Percentiles rank a stretch among this genome's conserved stretches.
phyloP scores from a whole-genome alignment of 2,329 filamentous ascomycete genomes.

The Nannizziopsis barbatae region DNA sequence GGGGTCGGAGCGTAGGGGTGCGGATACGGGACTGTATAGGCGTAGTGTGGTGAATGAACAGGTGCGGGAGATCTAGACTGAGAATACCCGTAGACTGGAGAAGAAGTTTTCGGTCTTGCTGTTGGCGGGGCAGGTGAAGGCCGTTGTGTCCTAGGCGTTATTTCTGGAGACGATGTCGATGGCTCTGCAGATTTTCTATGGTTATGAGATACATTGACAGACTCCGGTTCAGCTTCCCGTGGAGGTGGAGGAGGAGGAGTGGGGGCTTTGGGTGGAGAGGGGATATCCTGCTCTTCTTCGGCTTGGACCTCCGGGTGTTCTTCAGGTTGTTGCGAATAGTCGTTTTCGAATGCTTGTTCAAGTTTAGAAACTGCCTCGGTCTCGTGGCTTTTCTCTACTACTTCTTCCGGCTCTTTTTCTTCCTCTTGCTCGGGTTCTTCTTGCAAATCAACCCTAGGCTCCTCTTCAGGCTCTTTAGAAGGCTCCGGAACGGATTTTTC shows the following conservation, averaged over 20 bases:
- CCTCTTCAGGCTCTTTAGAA: neutral
- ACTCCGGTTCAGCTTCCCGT: neutral
- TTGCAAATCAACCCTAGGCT: neutral
- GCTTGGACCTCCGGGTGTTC: neutral
- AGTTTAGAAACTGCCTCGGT: neutral
- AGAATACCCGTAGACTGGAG: slow-evolving; percentile 16
- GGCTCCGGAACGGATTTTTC: neutral
- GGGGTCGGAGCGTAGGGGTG: slow-evolving; percentile 29
- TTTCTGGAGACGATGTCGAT: slow-evolving; percentile 7
- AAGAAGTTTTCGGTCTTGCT: slow-evolving; percentile 12
- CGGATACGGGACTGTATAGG: slow-evolving; percentile 25
- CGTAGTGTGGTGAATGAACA: slow-evolving; percentile 16
- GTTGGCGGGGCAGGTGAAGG: slow-evolving; percentile 11
- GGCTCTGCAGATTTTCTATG: slow-evolving; percentile 7
- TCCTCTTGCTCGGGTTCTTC: neutral
- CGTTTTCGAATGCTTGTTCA: neutral
- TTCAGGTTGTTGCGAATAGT: neutral
- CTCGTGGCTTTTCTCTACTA: no score
- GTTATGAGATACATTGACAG: slow-evolving; percentile 12
- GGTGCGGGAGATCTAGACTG: slow-evolving; percentile 20
- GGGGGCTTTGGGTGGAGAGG: neutral
- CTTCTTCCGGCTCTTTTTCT: no score
- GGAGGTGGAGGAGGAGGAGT: slow-evolving; percentile 5
- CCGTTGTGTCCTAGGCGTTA: slow-evolving; percentile 9
- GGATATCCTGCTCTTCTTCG: slow-evolving; percentile 3